A percentile compares a stretch with the other conserved stretches of the same genome.
Evolutionary conservation across 352 stramenopile species (phyloP).

Genomic region (Thalassiosira hispida): DNA sequence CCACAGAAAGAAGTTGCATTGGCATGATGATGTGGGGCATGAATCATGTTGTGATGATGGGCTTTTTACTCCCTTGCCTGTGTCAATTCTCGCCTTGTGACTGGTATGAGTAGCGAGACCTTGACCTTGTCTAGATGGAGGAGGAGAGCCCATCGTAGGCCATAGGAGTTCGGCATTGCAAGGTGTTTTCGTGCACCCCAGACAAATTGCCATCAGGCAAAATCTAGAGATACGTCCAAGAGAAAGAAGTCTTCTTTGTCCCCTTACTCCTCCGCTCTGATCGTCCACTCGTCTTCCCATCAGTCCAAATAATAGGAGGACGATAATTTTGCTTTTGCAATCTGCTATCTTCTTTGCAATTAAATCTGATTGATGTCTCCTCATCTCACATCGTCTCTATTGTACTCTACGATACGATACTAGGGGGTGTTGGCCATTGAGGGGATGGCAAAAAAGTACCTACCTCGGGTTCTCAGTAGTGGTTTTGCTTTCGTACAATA

Average conservation of each 20-base stretch:
- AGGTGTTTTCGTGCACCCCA: neutral
- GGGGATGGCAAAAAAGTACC: too few relatives aligned
- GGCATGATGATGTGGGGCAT: slow-evolving; percentile 42
- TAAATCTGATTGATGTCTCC: too few relatives aligned
- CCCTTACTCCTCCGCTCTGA: too few relatives aligned
- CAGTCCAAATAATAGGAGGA: too few relatives aligned
- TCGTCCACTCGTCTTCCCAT: too few relatives aligned
- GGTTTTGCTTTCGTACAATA: too few relatives aligned
- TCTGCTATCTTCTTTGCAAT: too few relatives aligned
- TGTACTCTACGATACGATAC: too few relatives aligned
- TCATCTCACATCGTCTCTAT: too few relatives aligned
- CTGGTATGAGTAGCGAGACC: neutral
- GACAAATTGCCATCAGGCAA: neutral
- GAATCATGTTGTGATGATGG: slow-evolving; percentile 1
- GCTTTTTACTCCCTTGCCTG: neutral
- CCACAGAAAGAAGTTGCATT: slow-evolving; percentile 56
- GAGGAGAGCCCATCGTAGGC: slow-evolving; percentile 37
- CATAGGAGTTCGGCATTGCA: slow-evolving; percentile 5
- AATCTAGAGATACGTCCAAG: neutral
- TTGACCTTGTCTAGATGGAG: slow-evolving; percentile 9
- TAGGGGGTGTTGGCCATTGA: too few relatives aligned
- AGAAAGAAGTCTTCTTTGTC: neutral
- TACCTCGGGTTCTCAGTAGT: too few relatives aligned
- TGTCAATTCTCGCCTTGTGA: neutral
- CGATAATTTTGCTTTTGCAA: too few relatives aligned